Evolutionary conservation across 1,139 yeast species (phyloP).

Genomic region (Saccharomycopsis hybrid): DNA sequence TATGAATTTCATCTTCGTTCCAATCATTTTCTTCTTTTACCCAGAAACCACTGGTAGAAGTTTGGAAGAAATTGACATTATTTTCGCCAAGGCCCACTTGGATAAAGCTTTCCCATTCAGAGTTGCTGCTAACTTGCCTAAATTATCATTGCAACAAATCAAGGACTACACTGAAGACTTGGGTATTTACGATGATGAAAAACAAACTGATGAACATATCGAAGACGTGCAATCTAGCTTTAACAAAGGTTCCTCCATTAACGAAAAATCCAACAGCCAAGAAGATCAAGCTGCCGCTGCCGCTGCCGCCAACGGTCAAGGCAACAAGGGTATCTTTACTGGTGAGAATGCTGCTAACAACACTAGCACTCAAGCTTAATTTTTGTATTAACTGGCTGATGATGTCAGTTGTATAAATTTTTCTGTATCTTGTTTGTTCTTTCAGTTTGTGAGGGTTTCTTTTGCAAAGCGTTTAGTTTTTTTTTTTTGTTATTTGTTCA

Average conservation of each 20-base stretch:
- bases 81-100: constrained; percentile 36
- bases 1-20: constrained; percentile 42
- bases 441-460: too few species aligned
- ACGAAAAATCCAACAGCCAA: not conserved
- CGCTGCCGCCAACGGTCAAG: too few species aligned
- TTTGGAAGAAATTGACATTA: constrained; percentile 56
- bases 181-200: constrained; percentile 18
- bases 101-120: constrained; percentile 48
- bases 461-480: too few species aligned
- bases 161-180: constrained; percentile 13
- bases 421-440: too few species aligned
- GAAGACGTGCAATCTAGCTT: constrained; percentile 9
- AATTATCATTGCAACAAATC: constrained; percentile 30
- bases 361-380: too few species aligned
- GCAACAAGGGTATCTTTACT: too few species aligned
- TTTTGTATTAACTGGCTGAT: too few species aligned
- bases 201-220: constrained; percentile 16
- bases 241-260: constrained; percentile 3
- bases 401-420: too few species aligned
- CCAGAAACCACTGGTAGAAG: constrained; percentile 63
- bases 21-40: constrained; percentile 57
- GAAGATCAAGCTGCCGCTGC: not conserved
- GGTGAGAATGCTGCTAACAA: too few species aligned
- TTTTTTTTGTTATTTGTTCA: too few species aligned
- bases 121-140: constrained; percentile 48